phyloP scores from a whole-genome alignment of 2,329 filamentous ascomycete genomes.

The Penicillium hordei region DNA sequence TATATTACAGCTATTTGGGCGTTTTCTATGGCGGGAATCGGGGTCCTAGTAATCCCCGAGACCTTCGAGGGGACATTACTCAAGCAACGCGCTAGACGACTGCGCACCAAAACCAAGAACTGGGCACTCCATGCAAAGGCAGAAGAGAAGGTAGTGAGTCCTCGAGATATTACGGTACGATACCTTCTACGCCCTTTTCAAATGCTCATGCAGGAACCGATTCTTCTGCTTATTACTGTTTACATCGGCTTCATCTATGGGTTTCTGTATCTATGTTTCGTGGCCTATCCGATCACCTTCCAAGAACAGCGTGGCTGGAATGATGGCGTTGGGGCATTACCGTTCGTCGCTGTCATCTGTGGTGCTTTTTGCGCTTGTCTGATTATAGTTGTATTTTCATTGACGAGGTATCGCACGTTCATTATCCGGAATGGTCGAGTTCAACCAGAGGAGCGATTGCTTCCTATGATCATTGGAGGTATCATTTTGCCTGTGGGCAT shows the following conservation, averaged over 20 bases:
- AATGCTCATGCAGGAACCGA: slow-evolving; percentile 41
- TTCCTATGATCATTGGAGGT: slow-evolving; percentile 47
- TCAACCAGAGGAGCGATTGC: slow-evolving; percentile 45
- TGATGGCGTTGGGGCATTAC: slow-evolving; percentile 45
- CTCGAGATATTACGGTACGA: slow-evolving; percentile 6
- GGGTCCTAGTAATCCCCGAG: slow-evolving; percentile 52
- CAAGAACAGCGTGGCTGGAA: slow-evolving; percentile 45
- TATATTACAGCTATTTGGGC: slow-evolving; percentile 56
- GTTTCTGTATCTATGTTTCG: slow-evolving; percentile 34
- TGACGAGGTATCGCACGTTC: slow-evolving; percentile 32
- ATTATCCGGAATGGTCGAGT: slow-evolving; percentile 19
- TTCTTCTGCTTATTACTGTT: slow-evolving; percentile 47
- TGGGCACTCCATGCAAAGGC: slow-evolving; percentile 44
- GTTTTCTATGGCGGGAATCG: slow-evolving; percentile 44
- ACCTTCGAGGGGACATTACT: slow-evolving; percentile 48
- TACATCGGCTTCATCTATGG: slow-evolving; percentile 40
- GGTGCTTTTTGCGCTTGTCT: slow-evolving; percentile 41
- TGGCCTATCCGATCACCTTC: slow-evolving; percentile 41
- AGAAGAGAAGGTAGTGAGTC: slow-evolving; percentile 12
- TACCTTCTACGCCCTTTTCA: slow-evolving; percentile 23
- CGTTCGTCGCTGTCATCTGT: slow-evolving; percentile 48
- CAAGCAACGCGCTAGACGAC: slow-evolving; percentile 44
- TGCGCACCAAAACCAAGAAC: slow-evolving; percentile 48
- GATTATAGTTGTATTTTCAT: slow-evolving; percentile 34
- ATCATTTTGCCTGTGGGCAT: slow-evolving; percentile 44